Base-by-base conservation (phyloP, 352 stramenopile species). In the Phytophthora parvispora region DNA sequence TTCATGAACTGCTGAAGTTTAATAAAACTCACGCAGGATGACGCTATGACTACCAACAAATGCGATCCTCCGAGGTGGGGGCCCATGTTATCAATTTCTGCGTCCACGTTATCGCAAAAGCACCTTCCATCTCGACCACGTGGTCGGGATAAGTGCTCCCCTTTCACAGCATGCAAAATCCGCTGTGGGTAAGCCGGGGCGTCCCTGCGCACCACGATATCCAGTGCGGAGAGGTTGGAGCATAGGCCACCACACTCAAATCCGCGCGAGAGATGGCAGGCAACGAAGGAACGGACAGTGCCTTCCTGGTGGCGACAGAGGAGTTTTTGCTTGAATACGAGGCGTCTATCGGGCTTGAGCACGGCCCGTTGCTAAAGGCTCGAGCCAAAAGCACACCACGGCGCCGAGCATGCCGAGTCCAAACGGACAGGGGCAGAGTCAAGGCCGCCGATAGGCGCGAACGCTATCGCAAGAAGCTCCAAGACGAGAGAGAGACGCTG, bases 391-490 rank as follows among this genome's bases (percentile, higher is more conserved):
- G 25, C 15, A 56, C 4, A 4, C 7, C 38, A 15, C 9, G 9
- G 3, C 55, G 20, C n/a, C 18, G 32, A 15, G 8, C 25, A 42
- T 42, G 34, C 10, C 34, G n/a, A n/a, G n/a, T n/a, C n/a, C n/a
- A n/a, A n/a, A n/a, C 10, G 9, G 51, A 61, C 9, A 24, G 22
- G 16, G 27, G 22, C 31, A 57, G 54, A 1, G 29, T 42, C 16
- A 69, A 69, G 32, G 61, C 61, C 43, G 60, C 29, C 36, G 53
- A 64, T 9, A 25, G 53, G 25, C 62, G 62, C 2, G 45, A 52
- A 28, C 53, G 62, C 7, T 69, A 69, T 43, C 52, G 62, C 42
- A 63, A 51, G 34, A 69, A 64, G 40, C 20, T 66, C 29, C 58
- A 54, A 43, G 20, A 28, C 24, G 67, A 75, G 49, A 13, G 55